phyloP scores from a whole-genome alignment of 768 basidiomycete genomes.

The Porphyrellus cyaneotinctus region DNA sequence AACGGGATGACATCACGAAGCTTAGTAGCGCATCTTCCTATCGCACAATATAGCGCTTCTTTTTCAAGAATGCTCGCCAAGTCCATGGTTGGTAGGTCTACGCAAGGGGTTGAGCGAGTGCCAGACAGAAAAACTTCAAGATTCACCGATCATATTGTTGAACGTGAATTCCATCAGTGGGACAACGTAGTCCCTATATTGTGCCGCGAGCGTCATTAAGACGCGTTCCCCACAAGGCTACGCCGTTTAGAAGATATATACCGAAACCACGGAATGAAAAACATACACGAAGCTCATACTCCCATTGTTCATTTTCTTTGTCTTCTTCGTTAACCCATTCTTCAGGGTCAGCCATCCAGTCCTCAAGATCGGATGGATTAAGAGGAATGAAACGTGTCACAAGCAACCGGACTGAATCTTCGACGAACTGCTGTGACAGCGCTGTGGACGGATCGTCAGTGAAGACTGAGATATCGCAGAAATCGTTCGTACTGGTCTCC shows the following conservation, averaged over 20 bases:
- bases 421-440: slow-evolving; percentile 65
- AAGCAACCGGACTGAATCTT: slow-evolving; percentile 69
- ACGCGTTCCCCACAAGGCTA: slow-evolving; percentile 95
- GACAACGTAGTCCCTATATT: slow-evolving; percentile 65
- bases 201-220: slow-evolving; percentile 68
- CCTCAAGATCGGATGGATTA: slow-evolving; percentile 73
- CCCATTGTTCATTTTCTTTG: slow-evolving; percentile 88
- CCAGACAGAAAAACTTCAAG: background rate
- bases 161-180: slow-evolving; percentile 63
- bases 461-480: background rate
- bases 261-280: background rate
- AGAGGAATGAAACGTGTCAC: slow-evolving; percentile 84
- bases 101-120: background rate
- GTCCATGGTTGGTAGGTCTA: slow-evolving; percentile 47
- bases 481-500: slow-evolving; percentile 45
- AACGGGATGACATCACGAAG: slow-evolving; percentile 66
- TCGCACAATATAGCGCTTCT: slow-evolving; percentile 84
- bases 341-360: slow-evolving; percentile 87
- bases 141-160: slow-evolving; percentile 54
- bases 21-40: slow-evolving; percentile 74
- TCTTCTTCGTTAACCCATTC: slow-evolving; percentile 92
- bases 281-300: slow-evolving; percentile 84
- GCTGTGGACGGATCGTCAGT: slow-evolving; percentile 36
- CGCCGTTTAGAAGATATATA: background rate
- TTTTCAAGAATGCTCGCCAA: slow-evolving; percentile 66